A percentile compares a stretch with the other conserved stretches of the same genome.
Conservation (phyloP, 2,329 filamentous ascomycete genomes). For the Bipolaris bicolor region DNA sequence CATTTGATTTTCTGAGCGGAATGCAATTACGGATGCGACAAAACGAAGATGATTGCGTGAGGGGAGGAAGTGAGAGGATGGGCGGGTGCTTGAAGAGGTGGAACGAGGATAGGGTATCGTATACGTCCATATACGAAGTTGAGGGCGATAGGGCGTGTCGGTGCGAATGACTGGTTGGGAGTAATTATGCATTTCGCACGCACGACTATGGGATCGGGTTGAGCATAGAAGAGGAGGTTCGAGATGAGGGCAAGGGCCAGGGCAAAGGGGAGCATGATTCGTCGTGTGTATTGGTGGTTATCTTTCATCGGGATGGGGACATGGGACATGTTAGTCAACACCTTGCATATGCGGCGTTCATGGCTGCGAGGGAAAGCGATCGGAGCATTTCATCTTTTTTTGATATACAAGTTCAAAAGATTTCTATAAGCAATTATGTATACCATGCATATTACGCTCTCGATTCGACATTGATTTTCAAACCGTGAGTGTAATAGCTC, state of each 20-base stretch:
- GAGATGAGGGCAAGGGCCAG: not conserved
- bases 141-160: no score
- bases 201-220: no score
- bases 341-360: constrained; percentile 1
- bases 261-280: not conserved
- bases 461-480: not conserved
- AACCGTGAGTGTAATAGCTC: not conserved
- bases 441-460: constrained; percentile 9
- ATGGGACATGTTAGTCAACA: not conserved
- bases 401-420: constrained; percentile 4
- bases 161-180: no score
- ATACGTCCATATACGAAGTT: no score
- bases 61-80: not conserved
- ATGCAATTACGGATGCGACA: not conserved
- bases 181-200: no score
- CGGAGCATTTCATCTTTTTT: not conserved
- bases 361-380: not conserved
- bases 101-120: no score
- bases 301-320: not conserved
- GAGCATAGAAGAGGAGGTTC: not conserved
- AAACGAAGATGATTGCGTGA: not conserved
- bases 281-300: not conserved
- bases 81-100: not conserved
- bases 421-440: constrained; percentile 10
- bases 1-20: constrained; percentile 23